Evolutionary conservation across 129 eudicot genomes (phyloP), one percentile per base, ranked within the genome.

Genomic region (Lactuca sativa): DNA sequence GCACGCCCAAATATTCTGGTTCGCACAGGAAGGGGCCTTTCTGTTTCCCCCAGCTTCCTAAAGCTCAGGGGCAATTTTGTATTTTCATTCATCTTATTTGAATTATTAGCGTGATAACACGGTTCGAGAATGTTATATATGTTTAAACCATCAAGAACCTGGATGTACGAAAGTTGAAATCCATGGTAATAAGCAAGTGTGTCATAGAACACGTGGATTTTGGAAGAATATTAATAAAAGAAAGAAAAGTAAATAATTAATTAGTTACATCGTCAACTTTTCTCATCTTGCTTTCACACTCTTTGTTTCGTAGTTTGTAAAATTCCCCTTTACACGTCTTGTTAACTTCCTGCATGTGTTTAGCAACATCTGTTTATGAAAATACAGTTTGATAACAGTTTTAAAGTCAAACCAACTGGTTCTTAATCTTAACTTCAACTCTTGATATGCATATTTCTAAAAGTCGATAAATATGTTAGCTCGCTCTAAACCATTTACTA

Each of bases 1-100:
- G 99, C 91, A 60, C 99, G 97, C 12, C 99, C 99, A 78, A 90
- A 95, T 85, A 95, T 90, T 78, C 99, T 82, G 57, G 85, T 90
- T 71, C 99, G 82, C 37, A 95, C 99, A 3, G 91, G 87, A 61
- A 95, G 85, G 7, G 96, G 99, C 79, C 96, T 87, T 57, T 90
- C 87, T 4, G 97, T 90, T 80, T 90, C 89, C 5, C 99, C 99
- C 66, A 95, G 75, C 77, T 75, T 87, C 73, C 93, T 69, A 79
- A 95, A 95, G 96, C 97, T 95, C 21, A 44, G 49, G 13, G 99
- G 96, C 81, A 90, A 74, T 57, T 80, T 85, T 33, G 80, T 18
- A 37, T 74, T 75, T 52, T 52, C 71, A 59, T 69, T 74, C 33
- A 76, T 78, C 33, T 62, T 75, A 62, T 77, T 74, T 49, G 81